Base-by-base conservation (phyloP, 108 stramenopile species). In the Nannochloropsis granulata region DNA sequence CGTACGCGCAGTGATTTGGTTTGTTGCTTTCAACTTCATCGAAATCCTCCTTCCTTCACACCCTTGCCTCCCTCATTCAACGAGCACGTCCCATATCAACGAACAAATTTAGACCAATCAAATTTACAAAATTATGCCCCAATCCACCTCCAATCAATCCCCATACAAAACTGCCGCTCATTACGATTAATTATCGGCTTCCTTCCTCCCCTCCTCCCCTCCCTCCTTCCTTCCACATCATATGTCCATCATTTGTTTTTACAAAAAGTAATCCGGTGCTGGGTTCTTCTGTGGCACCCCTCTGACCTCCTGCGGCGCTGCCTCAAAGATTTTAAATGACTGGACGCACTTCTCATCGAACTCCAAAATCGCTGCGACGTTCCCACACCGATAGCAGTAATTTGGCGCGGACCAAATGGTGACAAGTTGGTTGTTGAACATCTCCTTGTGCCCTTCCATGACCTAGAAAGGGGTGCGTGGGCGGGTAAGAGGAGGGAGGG, bases 321-420 rank as follows among this genome's bases (percentile, higher is more conserved):
- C 98, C 92, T 98, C 97, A 90, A 97, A 97, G 24, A 90, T 89
- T 90, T 95, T 94, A 90, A 97, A 97, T 25, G 87, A 91, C 83
- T 94, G 93, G 23, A 91, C 93, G 44, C 56, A 71, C 16, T 0
- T 16, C 56, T 71, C 98, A 87, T 98, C 98, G 83, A 99, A 83
- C 90, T 98, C 97, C 81, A 98, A 86, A 84, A 98, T 98, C 24
- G 96, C 95, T 8, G 97, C 96, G 8, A 97, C 96, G 87, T 97
- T 97, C 3, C 96, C 96, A 71, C 56, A 99, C 78, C 98, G 85
- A 86, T 99, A 99, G 88, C 98, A 99, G 88, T 99, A 99, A 91
- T 99, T 99, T 13, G 98, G 98, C 12, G 98, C 98, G 85, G 94
- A 95, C 98, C 98, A 99, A 42, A 99, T 97, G 5, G 98, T 99